Evolutionary conservation across 2,329 filamentous ascomycete species (phyloP).

Genomic region (Colletotrichum plurivorum): DNA sequence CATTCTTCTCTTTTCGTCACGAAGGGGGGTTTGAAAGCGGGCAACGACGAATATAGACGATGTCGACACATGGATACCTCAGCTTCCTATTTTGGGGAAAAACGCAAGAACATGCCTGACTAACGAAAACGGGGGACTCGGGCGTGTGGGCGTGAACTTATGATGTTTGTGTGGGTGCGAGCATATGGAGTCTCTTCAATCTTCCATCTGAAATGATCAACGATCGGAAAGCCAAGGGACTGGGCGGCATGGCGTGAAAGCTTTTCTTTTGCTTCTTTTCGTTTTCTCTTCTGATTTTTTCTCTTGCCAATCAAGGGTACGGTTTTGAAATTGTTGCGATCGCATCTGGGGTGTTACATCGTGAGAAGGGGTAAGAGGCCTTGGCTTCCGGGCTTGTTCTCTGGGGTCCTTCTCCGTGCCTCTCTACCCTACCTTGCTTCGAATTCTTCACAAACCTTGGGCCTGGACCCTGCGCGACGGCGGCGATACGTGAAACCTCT

Average conservation of each 20-base stretch:
- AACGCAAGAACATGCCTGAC: conserved; percentile 28
- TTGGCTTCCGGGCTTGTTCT: conserved; percentile 14
- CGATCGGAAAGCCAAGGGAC: conserved; percentile 30
- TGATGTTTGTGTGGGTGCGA: conserved; percentile 2
- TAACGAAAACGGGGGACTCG: conserved; percentile 29
- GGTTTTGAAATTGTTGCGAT: conserved; percentile 5
- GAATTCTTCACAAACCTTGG: conserved; percentile 2
- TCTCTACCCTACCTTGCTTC: conserved; percentile 2
- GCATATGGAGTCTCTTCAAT: background rate
- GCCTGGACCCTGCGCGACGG: background rate
- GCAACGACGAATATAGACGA: conserved; percentile 34
- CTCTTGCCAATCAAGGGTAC: background rate
- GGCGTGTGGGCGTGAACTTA: conserved; percentile 15
- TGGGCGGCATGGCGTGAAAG: conserved; percentile 35
- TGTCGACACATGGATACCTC: conserved; percentile 35
- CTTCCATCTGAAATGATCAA: conserved; percentile 32
- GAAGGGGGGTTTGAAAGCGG: conserved; percentile 25
- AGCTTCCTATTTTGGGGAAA: conserved; percentile 12
- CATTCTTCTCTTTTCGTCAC: conserved; percentile 21
- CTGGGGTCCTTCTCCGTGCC: background rate
- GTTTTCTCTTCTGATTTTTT: background rate
- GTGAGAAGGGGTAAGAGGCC: background rate
- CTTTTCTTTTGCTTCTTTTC: conserved; percentile 17
- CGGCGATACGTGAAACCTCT: conserved; percentile 13
- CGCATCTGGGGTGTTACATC: background rate